These are phyloP conservation scores for Boletellus dicymbophilus DNA, from an alignment of 1,284 basidiomycete species.

Conservation along the genomic window DNA sequence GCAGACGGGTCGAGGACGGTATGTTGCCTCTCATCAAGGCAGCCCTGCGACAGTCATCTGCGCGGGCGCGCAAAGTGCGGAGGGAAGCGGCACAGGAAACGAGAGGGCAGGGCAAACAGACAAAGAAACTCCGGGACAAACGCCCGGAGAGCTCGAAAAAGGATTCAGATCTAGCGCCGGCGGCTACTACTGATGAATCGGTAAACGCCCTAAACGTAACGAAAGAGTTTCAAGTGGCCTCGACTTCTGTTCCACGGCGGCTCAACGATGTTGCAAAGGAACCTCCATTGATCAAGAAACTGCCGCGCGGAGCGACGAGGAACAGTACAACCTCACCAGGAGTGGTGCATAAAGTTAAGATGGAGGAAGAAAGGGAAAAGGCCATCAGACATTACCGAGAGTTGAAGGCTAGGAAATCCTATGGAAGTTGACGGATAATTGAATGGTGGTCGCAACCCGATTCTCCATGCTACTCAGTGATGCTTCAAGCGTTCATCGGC, in stretches of 20 bases:
- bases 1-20: slow-evolving; percentile 69
- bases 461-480: neutral
- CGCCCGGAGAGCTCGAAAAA: slow-evolving; percentile 13
- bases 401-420: slow-evolving; percentile 52
- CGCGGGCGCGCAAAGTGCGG: slow-evolving; percentile 46
- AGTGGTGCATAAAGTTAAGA: slow-evolving; percentile 70
- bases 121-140: slow-evolving; percentile 15
- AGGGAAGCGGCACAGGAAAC: slow-evolving; percentile 38
- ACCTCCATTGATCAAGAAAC: slow-evolving; percentile 52
- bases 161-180: slow-evolving; percentile 16
- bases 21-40: slow-evolving; percentile 63
- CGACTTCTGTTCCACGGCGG: slow-evolving; percentile 59
- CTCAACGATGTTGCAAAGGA: slow-evolving; percentile 73
- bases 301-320: slow-evolving; percentile 41
- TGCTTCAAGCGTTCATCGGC: slow-evolving; percentile 3
- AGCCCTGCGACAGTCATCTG: slow-evolving; percentile 60
- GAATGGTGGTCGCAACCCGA: slow-evolving; percentile 5
- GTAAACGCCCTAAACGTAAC: slow-evolving; percentile 32
- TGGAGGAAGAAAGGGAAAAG: slow-evolving; percentile 73
- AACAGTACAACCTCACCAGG: slow-evolving; percentile 35
- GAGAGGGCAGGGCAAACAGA: slow-evolving; percentile 16
- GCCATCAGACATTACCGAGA: slow-evolving; percentile 68
- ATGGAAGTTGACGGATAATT: slow-evolving; percentile 12
- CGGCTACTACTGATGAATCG: slow-evolving; percentile 5
- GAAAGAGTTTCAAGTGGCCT: slow-evolving; percentile 56